These are phyloP conservation scores for Entomophthora muscae DNA, from an alignment of 371 early-diverging fungal genomes.

Conservation along the genomic window DNA sequence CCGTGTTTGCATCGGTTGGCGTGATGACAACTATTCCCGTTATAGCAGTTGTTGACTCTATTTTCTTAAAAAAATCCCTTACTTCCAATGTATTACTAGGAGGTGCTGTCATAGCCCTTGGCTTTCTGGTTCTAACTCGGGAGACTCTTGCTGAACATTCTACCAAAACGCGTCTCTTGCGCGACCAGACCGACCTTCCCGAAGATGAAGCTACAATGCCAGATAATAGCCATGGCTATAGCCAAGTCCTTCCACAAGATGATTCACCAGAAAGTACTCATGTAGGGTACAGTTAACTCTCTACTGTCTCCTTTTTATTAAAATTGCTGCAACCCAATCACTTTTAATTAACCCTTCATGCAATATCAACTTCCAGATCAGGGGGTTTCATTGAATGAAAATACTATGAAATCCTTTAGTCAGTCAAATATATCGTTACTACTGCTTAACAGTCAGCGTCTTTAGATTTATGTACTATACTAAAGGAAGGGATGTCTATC, in stretches of 20 bases:
- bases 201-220: background rate
- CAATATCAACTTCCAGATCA: too few relatives aligned
- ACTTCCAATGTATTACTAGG: background rate
- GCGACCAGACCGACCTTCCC: background rate
- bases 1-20: conserved; percentile 66
- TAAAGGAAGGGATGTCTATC: too few relatives aligned
- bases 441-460: too few relatives aligned
- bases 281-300: too few relatives aligned
- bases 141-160: conserved; percentile 9
- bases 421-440: too few relatives aligned
- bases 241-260: background rate
- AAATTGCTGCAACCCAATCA: too few relatives aligned
- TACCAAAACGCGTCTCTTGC: background rate
- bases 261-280: background rate
- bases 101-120: background rate
- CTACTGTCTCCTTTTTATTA: too few relatives aligned
- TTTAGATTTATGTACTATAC: too few relatives aligned
- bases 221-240: background rate
- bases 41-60: conserved; percentile 36
- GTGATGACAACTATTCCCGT: conserved; percentile 65
- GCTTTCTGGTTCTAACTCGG: background rate
- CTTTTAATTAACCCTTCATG: too few relatives aligned
- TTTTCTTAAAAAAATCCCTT: conserved; percentile 13
- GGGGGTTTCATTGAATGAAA: too few relatives aligned
- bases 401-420: too few relatives aligned